phyloP scores from a whole-genome alignment of 2,329 filamentous ascomycete species.

The Whalleya microplaca region DNA sequence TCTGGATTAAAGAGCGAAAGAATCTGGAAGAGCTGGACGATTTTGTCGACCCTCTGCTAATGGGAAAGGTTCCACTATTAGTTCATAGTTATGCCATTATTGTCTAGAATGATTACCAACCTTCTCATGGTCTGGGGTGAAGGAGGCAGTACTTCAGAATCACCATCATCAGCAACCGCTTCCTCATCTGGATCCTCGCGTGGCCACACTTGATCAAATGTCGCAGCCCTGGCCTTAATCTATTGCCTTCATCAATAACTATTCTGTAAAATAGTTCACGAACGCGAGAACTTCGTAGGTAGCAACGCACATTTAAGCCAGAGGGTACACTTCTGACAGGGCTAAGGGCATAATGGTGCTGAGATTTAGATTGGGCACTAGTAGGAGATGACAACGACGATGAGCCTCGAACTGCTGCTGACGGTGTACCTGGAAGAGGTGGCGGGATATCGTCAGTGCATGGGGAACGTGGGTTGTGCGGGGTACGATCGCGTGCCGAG shows the following conservation, averaged over 20 bases:
- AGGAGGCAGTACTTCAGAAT: conserved; percentile 11
- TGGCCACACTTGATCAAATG: conserved; percentile 14
- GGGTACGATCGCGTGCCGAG: conserved; percentile 13
- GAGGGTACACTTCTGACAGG: conserved; percentile 5
- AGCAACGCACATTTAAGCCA: conserved; percentile 2
- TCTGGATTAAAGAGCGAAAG: conserved; percentile 31
- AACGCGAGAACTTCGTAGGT: background rate
- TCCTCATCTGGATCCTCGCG: conserved; percentile 7
- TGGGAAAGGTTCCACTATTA: conserved; percentile 11
- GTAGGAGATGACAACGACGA: conserved; percentile 9
- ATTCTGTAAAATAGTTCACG: background rate
- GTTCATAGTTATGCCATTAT: too few relatives aligned
- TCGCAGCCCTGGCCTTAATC: conserved; percentile 1
- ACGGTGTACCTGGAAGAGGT: conserved; percentile 6
- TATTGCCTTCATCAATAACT: conserved; percentile 8
- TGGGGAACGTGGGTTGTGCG: conserved; percentile 20
- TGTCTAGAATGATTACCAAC: conserved; percentile 7
- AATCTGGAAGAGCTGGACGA: conserved; percentile 25
- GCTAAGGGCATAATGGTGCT: conserved; percentile 19
- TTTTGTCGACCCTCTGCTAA: conserved; percentile 16
- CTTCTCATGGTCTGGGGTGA: conserved; percentile 11
- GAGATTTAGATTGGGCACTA: too few relatives aligned
- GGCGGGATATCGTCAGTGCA: conserved; percentile 13
- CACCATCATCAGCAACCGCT: conserved; percentile 9
- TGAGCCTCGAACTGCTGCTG: conserved; percentile 3